phyloP scores from a whole-genome alignment of 306 rosid species.

The Pyrus bretschneideri region DNA sequence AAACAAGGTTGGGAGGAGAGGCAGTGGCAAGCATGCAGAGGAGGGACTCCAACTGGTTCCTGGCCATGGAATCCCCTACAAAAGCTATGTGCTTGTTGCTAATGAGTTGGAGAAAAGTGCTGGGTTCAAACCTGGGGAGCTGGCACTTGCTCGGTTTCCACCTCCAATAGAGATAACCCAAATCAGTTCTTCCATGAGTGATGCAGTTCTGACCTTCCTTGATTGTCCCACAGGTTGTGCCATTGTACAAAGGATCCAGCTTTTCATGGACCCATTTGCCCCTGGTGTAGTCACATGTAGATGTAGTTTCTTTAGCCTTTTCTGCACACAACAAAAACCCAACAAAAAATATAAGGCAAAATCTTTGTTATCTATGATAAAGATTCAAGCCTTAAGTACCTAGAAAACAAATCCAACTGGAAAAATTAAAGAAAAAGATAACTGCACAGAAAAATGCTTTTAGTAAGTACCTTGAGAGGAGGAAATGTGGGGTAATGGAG shows the following conservation, averaged over 20 bases:
- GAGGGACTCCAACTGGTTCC: constrained; percentile 90
- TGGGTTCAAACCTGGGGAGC: constrained; percentile 77
- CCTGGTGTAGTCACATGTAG: constrained; percentile 57
- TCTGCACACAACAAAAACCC: constrained; percentile 30
- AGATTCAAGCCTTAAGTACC: background rate
- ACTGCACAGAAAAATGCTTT: background rate
- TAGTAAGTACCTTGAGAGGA: constrained; percentile 4
- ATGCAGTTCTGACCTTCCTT: constrained; percentile 78
- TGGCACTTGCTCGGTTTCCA: constrained; percentile 70
- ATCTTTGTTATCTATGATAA: background rate
- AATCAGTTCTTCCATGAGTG: constrained; percentile 62
- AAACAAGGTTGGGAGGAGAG: constrained; percentile 53
- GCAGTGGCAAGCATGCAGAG: constrained; percentile 68
- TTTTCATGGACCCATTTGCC: constrained; percentile 67
- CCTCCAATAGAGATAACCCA: constrained; percentile 64
- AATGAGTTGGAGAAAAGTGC: constrained; percentile 46
- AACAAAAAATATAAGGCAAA: background rate
- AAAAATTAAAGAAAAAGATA: constrained; percentile 4
- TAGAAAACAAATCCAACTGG: background rate
- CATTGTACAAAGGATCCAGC: constrained; percentile 72
- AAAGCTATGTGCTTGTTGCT: constrained; percentile 66
- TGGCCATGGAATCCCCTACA: constrained; percentile 94
- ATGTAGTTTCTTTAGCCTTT: constrained; percentile 13
- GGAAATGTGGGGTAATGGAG: constrained; percentile 8
- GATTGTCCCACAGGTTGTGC: constrained; percentile 68